Base-by-base conservation (phyloP, 2,329 filamentous ascomycete genomes). In the Ramichloridium luteum region DNA sequence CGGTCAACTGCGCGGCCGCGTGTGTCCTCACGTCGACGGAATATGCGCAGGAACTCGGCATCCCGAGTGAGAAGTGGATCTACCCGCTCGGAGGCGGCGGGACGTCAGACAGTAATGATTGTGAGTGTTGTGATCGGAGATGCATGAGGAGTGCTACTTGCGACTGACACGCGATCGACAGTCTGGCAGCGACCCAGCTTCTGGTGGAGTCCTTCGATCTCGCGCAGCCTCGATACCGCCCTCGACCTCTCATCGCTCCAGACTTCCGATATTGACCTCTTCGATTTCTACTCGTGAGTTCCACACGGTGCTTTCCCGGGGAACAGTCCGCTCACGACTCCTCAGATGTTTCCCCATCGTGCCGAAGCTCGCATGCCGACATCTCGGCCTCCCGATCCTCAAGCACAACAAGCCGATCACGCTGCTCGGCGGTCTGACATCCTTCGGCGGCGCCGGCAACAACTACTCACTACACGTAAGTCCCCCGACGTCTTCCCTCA, bases 361-460 rank as follows among this genome's bases (percentile, higher is more conserved):
- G 0, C 76, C 75, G 0, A 80, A 80, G 47, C 54, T 80, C 0
- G 76, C 75, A 1, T 72, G 68, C 16, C 51, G 67, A 2, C 72
- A 79, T 49, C 62, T 80, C 1, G 64, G 62, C 0, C 47, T 80
- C 2, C 59, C 68, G 0, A 56, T 69, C 1, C 51, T 51, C 0
- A 50, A 59, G 1, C 47, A 59, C 1, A 16, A 52, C 2, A 74
- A 70, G 39, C 64, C 69, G 0, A 62, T 78, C 13, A 77, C 72
- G 0, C 51, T 80, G 1, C 59, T 80, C 0, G 76, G 76, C 0
- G 76, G 76, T 0, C 46, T 81, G 32, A 80, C 76, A 4, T 76
- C 68, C 1, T 80, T 80, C 36, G 76, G 77, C 1, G 77, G 76
- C 0, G 76, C 77, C 4, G 76, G 76, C 0, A 80, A 80, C 40